Evolutionary conservation across 2,329 filamentous ascomycete species (phyloP), one percentile per base, ranked within the genome.

Genomic region (Botrytis fragariae): DNA sequence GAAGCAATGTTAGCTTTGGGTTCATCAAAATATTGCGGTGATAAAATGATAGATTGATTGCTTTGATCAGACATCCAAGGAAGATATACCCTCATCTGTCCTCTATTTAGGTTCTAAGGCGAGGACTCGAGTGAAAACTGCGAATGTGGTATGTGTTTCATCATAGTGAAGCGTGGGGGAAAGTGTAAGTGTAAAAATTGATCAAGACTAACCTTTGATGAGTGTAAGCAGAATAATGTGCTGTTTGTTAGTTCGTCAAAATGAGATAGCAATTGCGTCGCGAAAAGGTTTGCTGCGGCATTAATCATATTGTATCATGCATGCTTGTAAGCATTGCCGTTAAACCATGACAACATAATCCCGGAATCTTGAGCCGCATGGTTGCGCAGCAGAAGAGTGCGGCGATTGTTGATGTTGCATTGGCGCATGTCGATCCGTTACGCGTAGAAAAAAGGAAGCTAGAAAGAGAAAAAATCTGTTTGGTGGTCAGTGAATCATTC

Each of bases 121-220:
- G 84, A 72, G 87, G 87, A 87, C 90, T 92, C 90, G 86, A 92
- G 92, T 93, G 91, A 90, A 94, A 94, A 94, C 92, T 94, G 92
- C 92, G 91, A 94, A 93, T 93, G 86, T 88, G 85, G 86, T 88
- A 90, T 86, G 87, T 87, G 83, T 90, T 92, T 92, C 90, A 92
- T 93, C 91, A 92, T 90, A 80, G 79, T 79, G 80, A 81, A 78
- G 73, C 69, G 29, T 35, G 12, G 65, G 51, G 44, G 42, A 60
- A 22, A 48, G 39, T 59, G 71, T 72, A 22, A 48, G 39, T 59
- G 71, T 72, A 54, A 57, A 73, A 77, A 69, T 62, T 29, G 57
- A 74, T 8, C 45, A 35, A 60, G 29, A 71, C 68, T 73, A 69
- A 78, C 76, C 74, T 69, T 64, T 48, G 16, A 45, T 18, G 5